Evolutionary conservation across 164 flowering plant species (phyloP).

Genomic region (Paratinospora sagittata): DNA sequence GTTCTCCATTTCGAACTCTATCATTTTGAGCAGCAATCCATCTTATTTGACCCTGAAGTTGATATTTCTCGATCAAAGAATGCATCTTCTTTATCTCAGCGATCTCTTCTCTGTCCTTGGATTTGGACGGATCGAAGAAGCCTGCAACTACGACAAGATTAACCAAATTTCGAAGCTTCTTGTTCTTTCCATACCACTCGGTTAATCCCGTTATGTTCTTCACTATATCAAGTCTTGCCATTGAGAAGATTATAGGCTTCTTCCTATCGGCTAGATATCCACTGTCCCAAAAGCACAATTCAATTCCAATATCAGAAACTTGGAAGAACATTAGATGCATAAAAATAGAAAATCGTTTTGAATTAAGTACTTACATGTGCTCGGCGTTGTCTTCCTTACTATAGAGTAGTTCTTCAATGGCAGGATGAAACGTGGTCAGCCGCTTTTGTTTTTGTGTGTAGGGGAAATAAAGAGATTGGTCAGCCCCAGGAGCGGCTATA

Average conservation of each 20-base stretch:
- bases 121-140: slow-evolving; percentile 74
- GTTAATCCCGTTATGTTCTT: slow-evolving; percentile 79
- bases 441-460: slow-evolving; percentile 53
- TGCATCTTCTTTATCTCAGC: slow-evolving; percentile 90
- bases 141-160: slow-evolving; percentile 88
- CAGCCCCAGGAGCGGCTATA: slow-evolving; percentile 95
- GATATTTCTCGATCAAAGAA: slow-evolving; percentile 52
- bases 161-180: slow-evolving; percentile 54
- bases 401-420: slow-evolving; percentile 78
- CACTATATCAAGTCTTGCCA: slow-evolving; percentile 95
- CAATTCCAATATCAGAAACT: slow-evolving; percentile 12
- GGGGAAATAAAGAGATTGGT: slow-evolving; percentile 88
- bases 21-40: slow-evolving; percentile 97
- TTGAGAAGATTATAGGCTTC: slow-evolving; percentile 92
- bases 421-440: slow-evolving; percentile 55
- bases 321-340: not conserved
- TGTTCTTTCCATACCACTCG: slow-evolving; percentile 90
- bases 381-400: slow-evolving; percentile 57
- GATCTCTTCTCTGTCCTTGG: slow-evolving; percentile 88
- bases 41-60: slow-evolving; percentile 72
- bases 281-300: slow-evolving; percentile 33
- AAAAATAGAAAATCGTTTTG: too few relatives aligned
- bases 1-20: slow-evolving; percentile 67
- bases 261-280: slow-evolving; percentile 71
- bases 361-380: slow-evolving; percentile 59